Evolutionary conservation across 2,329 filamentous ascomycete species (phyloP), one percentile per base, ranked within the genome.

Genomic region (Cercospora sp.): DNA sequence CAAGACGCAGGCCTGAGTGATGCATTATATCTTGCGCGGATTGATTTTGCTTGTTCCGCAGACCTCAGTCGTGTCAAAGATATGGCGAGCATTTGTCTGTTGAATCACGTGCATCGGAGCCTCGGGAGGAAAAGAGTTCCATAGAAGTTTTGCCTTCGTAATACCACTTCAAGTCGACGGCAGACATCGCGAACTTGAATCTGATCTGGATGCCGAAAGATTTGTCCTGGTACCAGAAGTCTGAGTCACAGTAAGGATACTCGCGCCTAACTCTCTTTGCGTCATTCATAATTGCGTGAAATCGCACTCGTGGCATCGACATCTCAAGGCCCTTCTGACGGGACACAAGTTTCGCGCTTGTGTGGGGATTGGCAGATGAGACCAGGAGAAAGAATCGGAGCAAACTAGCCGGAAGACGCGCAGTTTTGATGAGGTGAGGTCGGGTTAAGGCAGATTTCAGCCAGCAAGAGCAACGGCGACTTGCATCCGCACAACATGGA

Each of bases 401-500:
- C 30, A 34, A 12, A 18, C 13, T 5, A 8, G 3, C 5, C 8
- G 7, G 8, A 18, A 21, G 8, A 37, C 13, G 4, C 55, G 55
- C n/a, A 18, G 37, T 9, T 21, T 13, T 18, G 55, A 59, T 37
- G 55, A 59, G 55, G n/a, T 59, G 55, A 59, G 30, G 55, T 59
- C 55, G 55, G 16, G 13, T 4, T 5, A n/a, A 32, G 30, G 16
- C 55, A 21, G 30, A 32, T 13, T 21, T 5, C 55, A 51, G 28
- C 21, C 5, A 30, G n/a, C 60, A 51, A 49, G 43, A 58, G 30
- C 28, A 57, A 32, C 30, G 49, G 32, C 30, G 18, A 64, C 30
- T 16, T 30, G 32, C 28, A 28, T 26, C 21, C 61, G 37, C 18
- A 10, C 26, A 51, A 12, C 51, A 77, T 77, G 75, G 74, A 76